Evolutionary conservation across 345 rosid species (phyloP).

Genomic region (Salix dunnii): DNA sequence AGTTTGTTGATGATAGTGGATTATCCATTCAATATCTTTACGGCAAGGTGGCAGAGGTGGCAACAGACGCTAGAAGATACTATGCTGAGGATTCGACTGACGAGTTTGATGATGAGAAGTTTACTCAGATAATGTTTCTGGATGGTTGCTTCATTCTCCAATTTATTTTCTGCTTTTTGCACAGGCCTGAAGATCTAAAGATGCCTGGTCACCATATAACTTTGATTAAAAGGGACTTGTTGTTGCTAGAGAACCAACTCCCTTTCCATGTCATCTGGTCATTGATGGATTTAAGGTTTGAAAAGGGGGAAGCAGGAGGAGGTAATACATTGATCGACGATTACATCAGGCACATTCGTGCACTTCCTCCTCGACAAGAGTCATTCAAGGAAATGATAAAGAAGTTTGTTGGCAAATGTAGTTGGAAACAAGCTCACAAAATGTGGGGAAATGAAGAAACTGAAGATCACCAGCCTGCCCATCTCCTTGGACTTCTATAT

Average conservation of each 20-base stretch:
- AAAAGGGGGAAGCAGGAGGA: background rate
- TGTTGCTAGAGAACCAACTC: constrained; percentile 30
- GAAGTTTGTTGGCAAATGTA: too few species aligned
- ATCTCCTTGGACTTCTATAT: constrained; percentile 3
- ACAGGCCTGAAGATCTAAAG: background rate
- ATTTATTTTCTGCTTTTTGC: background rate
- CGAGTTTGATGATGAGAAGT: background rate
- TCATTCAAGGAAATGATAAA: too few species aligned
- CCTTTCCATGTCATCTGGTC: constrained; percentile 20
- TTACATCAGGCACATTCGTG: background rate
- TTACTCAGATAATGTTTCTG: background rate
- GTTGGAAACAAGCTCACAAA: too few species aligned
- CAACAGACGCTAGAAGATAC: background rate
- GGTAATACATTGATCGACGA: background rate
- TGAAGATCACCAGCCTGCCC: background rate
- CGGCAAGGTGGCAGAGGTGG: too few species aligned
- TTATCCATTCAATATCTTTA: too few species aligned
- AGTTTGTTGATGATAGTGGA: background rate
- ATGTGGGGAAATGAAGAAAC: too few species aligned
- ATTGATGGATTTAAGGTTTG: background rate
- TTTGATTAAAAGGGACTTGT: constrained; percentile 11
- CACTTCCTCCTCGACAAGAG: too few species aligned
- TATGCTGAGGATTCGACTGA: background rate
- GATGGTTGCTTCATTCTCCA: background rate
- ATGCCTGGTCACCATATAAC: background rate